Conservation (phyloP, 2,329 filamentous ascomycete genomes). For the Epicoccum sorghinum region DNA sequence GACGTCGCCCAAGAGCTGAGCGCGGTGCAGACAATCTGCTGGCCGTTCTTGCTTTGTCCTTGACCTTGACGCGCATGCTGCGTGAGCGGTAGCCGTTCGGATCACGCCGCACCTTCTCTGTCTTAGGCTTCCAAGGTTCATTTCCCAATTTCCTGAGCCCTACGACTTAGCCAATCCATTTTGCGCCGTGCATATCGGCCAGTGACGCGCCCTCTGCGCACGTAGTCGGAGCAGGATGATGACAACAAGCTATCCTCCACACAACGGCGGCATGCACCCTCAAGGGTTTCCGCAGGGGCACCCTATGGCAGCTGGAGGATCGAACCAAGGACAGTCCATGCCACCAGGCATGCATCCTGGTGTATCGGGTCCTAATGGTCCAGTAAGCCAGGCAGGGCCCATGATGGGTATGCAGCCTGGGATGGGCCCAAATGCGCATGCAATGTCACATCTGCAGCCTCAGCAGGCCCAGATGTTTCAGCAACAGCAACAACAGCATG, state of each 20-base stretch:
- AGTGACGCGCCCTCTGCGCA: constrained; percentile 13
- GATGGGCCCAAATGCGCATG: constrained; percentile 68
- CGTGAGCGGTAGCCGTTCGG: constrained; percentile 1
- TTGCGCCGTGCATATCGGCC: not conserved
- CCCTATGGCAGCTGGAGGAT: constrained; percentile 69
- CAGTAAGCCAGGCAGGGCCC: constrained; percentile 70
- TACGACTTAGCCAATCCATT: not conserved
- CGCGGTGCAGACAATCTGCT: not conserved
- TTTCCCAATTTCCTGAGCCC: not conserved
- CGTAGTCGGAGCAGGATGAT: constrained; percentile 63
- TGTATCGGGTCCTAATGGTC: constrained; percentile 72
- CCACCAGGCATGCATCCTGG: constrained; percentile 73
- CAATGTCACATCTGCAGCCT: constrained; percentile 73
- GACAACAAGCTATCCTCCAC: constrained; percentile 72
- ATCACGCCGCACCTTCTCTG: not conserved
- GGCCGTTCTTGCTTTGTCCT: not conserved
- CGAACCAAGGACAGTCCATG: constrained; percentile 73
- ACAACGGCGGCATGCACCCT: constrained; percentile 74
- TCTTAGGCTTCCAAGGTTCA: not conserved
- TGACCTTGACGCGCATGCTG: not conserved
- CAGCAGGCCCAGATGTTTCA: constrained; percentile 64
- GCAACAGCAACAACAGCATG: constrained; percentile 53
- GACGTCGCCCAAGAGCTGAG: not conserved
- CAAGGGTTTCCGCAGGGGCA: constrained; percentile 70
- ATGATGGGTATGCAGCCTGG: constrained; percentile 82